Evolutionary conservation across 2,329 filamentous ascomycete genomes (phyloP), one percentile per base, ranked within the genome.

Genomic region (Aspergillus udagawae): DNA sequence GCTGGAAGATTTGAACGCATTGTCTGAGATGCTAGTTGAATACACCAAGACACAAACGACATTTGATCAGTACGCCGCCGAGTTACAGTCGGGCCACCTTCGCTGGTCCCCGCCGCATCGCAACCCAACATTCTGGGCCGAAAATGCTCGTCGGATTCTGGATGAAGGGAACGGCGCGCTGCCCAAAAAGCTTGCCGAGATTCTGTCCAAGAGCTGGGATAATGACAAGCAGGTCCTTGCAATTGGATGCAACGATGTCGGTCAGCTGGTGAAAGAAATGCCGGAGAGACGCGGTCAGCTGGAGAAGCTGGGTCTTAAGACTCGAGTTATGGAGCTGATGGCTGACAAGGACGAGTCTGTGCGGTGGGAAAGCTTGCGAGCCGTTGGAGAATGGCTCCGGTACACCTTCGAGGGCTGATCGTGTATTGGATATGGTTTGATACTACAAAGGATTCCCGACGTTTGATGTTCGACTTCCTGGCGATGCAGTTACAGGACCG

Each of bases 101-200:
- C 88, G 91, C 69, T 97, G 92, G 92, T 94, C 90, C 4, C 92
- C 92, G 29, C 92, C 92, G 42, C 92, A 97, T 76, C 87, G 90
- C 66, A 93, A 88, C 77, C 82, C 87, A 49, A 84, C 87, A 5
- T 97, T 97, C 79, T 97, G 92, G 92, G 86, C 87, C 47, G 92
- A 96, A 67, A 96, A 97, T 67, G 90, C 92, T 7, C 86, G 89
- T 57, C 88, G 87, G 68, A 96, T 97, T 62, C 80, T 96, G 57
- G 91, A 96, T 52, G 85, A 89, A 62, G 86, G 92, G 71, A 89
- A 91, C 63, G 91, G 90, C 35, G 87, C 87, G 63, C 81, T 96
- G 53, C 85, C 89, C 42, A 87, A 86, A 69, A 89, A 91, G 77
- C 80, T 97, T 55, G 90, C 88, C n/a, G 89, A 92, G 66, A 96